Conservation (phyloP, 805 yeast species). For the Kodamaea neixiangensis region DNA sequence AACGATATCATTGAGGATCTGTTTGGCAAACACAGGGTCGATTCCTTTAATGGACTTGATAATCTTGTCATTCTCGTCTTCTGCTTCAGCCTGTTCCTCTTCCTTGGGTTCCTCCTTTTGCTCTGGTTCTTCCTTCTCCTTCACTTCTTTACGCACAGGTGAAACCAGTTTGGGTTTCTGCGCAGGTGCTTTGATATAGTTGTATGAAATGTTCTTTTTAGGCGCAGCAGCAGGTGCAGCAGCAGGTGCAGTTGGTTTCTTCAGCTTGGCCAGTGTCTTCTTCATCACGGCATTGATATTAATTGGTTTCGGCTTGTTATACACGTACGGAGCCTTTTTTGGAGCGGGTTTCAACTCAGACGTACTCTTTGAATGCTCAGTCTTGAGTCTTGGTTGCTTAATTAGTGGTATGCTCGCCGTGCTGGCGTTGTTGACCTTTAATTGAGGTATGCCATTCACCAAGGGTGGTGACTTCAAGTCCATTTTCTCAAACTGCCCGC, state of each 20-base stretch:
- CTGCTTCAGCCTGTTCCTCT: constrained; percentile 6
- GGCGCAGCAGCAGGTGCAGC: constrained; percentile 10
- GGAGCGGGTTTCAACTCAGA: background rate
- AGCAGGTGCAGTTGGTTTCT: constrained; percentile 13
- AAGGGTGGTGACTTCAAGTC: constrained; percentile 1
- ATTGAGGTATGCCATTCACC: background rate
- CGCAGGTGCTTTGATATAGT: constrained; percentile 14
- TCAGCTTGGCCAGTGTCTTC: constrained; percentile 14
- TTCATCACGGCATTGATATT: constrained; percentile 38
- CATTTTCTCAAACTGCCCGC: constrained; percentile 5
- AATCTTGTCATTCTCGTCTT: constrained; percentile 35
- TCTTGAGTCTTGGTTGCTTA: constrained; percentile 2
- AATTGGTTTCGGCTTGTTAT: constrained; percentile 42
- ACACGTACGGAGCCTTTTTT: constrained; percentile 25
- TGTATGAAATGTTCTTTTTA: constrained; percentile 15
- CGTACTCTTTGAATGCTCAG: constrained; percentile 4
- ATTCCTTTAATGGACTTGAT: constrained; percentile 64
- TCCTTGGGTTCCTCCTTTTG: background rate
- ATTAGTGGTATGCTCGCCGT: constrained; percentile 3
- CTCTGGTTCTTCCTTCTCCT: constrained; percentile 1
- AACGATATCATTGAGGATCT: constrained; percentile 84
- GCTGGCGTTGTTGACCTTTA: constrained; percentile 1
- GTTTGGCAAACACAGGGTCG: constrained; percentile 76
- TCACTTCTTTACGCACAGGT: background rate
- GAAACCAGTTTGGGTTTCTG: constrained; percentile 1